phyloP scores from a whole-genome alignment of 176 grass and related monocot species.

The Oryza longistaminata region DNA sequence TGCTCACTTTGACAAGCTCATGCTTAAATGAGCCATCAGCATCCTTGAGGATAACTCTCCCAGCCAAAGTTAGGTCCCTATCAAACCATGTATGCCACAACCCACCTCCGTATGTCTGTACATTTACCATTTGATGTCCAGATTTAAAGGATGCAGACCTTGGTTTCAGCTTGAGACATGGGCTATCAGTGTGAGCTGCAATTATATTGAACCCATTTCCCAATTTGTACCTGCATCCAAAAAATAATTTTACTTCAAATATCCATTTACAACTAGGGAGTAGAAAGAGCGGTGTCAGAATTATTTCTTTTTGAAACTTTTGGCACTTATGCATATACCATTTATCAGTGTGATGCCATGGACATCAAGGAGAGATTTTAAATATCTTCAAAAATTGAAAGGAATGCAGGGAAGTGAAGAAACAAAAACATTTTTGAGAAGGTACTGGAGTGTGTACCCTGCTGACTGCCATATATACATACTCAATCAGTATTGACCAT shows the following conservation, averaged over 20 bases:
- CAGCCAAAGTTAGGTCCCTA: slow-evolving; percentile 87
- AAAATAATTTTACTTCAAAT: background rate
- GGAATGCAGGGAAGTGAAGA: background rate
- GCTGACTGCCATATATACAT: background rate
- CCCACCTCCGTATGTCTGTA: slow-evolving; percentile 82
- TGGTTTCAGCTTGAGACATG: slow-evolving; percentile 94
- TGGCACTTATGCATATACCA: background rate
- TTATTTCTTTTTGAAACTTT: background rate
- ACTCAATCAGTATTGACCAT: too few relatives aligned
- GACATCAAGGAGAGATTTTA: background rate
- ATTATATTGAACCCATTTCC: slow-evolving; percentile 89
- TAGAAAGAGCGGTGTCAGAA: background rate
- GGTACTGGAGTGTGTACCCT: background rate
- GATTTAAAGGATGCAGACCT: slow-evolving; percentile 75
- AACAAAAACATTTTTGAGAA: background rate
- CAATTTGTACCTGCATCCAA: slow-evolving; percentile 69
- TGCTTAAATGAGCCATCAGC: slow-evolving; percentile 70
- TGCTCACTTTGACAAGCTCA: slow-evolving; percentile 85
- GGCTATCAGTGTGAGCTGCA: slow-evolving; percentile 91
- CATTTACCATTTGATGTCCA: slow-evolving; percentile 84
- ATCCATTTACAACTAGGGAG: background rate
- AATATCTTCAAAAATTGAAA: background rate
- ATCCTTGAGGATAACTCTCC: slow-evolving; percentile 82
- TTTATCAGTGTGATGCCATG: background rate
- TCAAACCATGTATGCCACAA: slow-evolving; percentile 98